Evolutionary conservation across 1,284 basidiomycete genomes (phyloP).

Genomic region (Microbotryomycetes sp.): DNA sequence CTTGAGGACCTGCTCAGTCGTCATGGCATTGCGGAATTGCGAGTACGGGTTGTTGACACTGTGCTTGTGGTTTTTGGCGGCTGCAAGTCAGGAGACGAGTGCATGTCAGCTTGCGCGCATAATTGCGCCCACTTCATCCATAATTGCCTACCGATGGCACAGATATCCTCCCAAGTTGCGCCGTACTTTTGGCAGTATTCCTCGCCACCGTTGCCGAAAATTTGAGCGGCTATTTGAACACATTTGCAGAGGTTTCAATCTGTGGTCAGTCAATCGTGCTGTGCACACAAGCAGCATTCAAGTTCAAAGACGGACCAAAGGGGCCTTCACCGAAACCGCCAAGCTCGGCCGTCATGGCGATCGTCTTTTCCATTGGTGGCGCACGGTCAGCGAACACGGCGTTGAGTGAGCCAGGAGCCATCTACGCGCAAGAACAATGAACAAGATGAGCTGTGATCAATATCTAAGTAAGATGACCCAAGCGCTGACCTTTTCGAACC

Average conservation of each 20-base stretch:
- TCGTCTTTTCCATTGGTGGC: constrained; percentile 50
- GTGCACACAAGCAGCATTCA: too few relatives aligned
- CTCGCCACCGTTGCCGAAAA: constrained; percentile 70
- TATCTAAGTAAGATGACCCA: constrained; percentile 21
- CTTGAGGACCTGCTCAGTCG: constrained; percentile 56
- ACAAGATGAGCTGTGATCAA: not conserved
- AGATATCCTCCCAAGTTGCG: constrained; percentile 60
- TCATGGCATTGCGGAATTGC: constrained; percentile 73
- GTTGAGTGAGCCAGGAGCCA: constrained; percentile 69
- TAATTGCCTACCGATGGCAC: constrained; percentile 60
- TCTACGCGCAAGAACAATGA: constrained; percentile 38
- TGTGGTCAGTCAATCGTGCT: too few relatives aligned
- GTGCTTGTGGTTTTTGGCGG: constrained; percentile 74
- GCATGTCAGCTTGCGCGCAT: not conserved
- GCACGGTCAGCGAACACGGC: constrained; percentile 64
- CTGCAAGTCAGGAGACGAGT: not conserved
- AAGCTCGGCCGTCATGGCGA: constrained; percentile 28
- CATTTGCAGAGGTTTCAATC: too few relatives aligned
- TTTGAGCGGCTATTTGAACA: constrained; percentile 40
- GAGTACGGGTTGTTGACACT: constrained; percentile 77
- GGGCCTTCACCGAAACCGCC: constrained; percentile 25
- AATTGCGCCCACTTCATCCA: constrained; percentile 46
- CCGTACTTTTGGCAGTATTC: constrained; percentile 66
- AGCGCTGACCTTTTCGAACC: constrained; percentile 59
- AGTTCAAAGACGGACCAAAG: constrained; percentile 4